Evolutionary conservation across 768 basidiomycete species (phyloP).

Genomic region (Cystofilobasidium bisporidii): DNA sequence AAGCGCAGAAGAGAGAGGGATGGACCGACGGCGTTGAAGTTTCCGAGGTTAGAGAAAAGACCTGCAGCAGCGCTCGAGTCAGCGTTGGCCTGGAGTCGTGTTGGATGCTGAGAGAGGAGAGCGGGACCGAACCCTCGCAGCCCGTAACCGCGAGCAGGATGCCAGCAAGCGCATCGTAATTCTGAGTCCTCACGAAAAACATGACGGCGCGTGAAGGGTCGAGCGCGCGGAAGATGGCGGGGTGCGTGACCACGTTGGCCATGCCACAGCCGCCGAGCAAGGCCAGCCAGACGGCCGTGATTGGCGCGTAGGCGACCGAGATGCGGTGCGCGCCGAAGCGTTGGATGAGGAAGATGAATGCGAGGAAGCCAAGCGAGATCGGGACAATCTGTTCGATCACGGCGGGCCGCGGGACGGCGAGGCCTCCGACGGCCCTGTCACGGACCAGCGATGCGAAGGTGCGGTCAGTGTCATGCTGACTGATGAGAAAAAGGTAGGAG

Average conservation of each 20-base stretch:
- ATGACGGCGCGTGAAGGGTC: constrained; percentile 59
- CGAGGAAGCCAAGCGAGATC: constrained; percentile 54
- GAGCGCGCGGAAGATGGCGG: constrained; percentile 56
- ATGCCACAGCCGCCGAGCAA: constrained; percentile 51
- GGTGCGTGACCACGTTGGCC: constrained; percentile 49
- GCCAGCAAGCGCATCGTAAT: constrained; percentile 56
- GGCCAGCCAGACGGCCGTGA: constrained; percentile 52
- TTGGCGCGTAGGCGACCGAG: constrained; percentile 50
- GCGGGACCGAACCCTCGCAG: constrained; percentile 43
- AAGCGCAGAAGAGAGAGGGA: constrained; percentile 30
- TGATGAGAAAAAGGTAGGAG: neutral
- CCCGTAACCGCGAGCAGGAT: constrained; percentile 60
- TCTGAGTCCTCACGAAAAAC: constrained; percentile 55
- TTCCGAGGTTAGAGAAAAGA: constrained; percentile 48
- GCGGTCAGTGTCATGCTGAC: neutral
- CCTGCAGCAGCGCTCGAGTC: neutral
- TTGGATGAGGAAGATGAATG: constrained; percentile 53
- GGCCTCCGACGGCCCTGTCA: constrained; percentile 53
- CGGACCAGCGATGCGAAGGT: too few species aligned
- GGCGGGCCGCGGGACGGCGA: constrained; percentile 52
- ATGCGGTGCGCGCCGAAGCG: constrained; percentile 53
- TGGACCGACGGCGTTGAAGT: constrained; percentile 48
- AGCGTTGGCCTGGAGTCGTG: too few species aligned
- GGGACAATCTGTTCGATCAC: constrained; percentile 47
- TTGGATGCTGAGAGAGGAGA: neutral